Percentiles rank a stretch among this genome's conserved stretches.
Conservation (phyloP, 257 asterid genomes). For the Solanum medicagineum region DNA sequence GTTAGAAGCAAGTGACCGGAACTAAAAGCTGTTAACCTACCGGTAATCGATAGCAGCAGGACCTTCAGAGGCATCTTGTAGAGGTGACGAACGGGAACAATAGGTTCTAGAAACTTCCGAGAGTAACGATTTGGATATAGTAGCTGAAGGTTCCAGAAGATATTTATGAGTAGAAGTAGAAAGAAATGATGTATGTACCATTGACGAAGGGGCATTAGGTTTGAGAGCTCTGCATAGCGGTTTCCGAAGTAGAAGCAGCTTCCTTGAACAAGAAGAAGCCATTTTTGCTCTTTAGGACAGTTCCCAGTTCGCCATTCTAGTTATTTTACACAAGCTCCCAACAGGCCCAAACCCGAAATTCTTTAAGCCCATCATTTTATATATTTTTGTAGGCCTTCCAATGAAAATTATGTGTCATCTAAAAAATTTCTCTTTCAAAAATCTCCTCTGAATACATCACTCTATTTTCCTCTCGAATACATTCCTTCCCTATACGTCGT, state of each 20-base stretch:
- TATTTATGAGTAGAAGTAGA: background rate
- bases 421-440: no score
- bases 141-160: constrained; percentile 15
- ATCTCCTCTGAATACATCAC: no score
- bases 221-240: constrained; percentile 12
- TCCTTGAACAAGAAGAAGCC: constrained; percentile 17
- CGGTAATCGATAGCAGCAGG: constrained; percentile 48
- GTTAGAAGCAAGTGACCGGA: background rate
- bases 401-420: no score
- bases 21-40: constrained; percentile 9
- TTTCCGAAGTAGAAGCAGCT: constrained; percentile 19
- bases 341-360: background rate
- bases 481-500: no score
- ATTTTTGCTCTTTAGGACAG: background rate
- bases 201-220: background rate
- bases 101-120: constrained; percentile 10
- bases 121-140: background rate
- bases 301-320: background rate
- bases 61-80: constrained; percentile 9
- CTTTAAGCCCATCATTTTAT: background rate
- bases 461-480: no score
- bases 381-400: background rate
- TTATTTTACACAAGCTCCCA: background rate
- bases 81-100: constrained; percentile 28
- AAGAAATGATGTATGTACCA: background rate